Percentiles rank a stretch among this genome's conserved stretches.
phyloP scores from a whole-genome alignment of 768 basidiomycete genomes.

The Boletus pseudo-olivaceus region DNA sequence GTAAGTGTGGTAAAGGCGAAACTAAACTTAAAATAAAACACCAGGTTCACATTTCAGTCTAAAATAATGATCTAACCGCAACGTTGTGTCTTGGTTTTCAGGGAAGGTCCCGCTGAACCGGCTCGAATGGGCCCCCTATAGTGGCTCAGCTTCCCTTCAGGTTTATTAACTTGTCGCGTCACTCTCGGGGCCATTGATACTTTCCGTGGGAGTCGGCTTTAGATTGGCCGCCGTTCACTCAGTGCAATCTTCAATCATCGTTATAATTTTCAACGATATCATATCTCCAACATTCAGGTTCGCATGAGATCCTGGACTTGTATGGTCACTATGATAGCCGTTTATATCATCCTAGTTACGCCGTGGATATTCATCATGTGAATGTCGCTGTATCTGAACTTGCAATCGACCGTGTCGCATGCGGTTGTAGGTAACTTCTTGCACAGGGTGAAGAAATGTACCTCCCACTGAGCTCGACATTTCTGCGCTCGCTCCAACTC shows the following conservation, averaged over 20 bases:
- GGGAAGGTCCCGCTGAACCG: too few relatives aligned
- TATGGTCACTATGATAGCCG: too few relatives aligned
- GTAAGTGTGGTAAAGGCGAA: too few relatives aligned
- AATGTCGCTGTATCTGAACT: background rate
- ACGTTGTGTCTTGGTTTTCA: too few relatives aligned
- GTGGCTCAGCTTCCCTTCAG: too few relatives aligned
- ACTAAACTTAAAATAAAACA: too few relatives aligned
- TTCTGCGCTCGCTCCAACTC: slow-evolving; percentile 9
- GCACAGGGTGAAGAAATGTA: slow-evolving; percentile 13
- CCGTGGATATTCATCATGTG: background rate
- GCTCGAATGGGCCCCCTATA: too few relatives aligned
- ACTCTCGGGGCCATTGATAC: background rate
- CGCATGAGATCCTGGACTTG: background rate
- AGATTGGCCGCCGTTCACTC: background rate
- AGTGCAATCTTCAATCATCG: background rate
- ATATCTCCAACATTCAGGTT: background rate
- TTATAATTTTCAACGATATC: too few relatives aligned
- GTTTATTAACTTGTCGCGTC: background rate
- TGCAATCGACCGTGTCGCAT: background rate
- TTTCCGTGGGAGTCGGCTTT: background rate
- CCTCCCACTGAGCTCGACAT: slow-evolving; percentile 3
- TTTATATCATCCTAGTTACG: too few relatives aligned
- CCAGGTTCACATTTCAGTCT: too few relatives aligned
- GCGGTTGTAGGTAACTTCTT: background rate
- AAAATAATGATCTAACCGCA: too few relatives aligned